Evolutionary conservation across 257 asterid species (phyloP), one percentile per base, ranked within the genome.

Genomic region (Jaltomata sinuosa): DNA sequence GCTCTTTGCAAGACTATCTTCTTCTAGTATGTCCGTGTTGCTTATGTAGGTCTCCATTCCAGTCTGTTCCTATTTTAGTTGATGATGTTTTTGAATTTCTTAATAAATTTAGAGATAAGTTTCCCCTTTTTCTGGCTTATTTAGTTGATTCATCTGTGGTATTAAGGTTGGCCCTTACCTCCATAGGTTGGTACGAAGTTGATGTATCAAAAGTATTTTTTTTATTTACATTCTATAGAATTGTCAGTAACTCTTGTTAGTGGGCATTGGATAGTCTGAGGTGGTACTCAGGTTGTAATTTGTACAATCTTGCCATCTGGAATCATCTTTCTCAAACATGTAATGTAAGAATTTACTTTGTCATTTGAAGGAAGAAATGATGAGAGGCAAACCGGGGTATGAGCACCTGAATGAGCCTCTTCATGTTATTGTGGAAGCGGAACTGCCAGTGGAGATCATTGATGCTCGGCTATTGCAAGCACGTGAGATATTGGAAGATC

Each of bases 371-470:
- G 99, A 97, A 92, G 99, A 97, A 89, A 89, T 95, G 94, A 93
- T 97, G 99, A 93, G 99, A 84, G 99, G 99, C 65, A 97, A 95
- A 87, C 97, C 99, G 4, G 99, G 99, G 84, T 97, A 91, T 54
- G 99, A 97, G 85, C 99, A 97, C 88, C 92, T 97, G 85, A 95
- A 95, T 61, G 99, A 97, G 85, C 98, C 99, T 71, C 98, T 97
- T 69, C 99, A 97, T 90, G 88, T 97, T 85, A 92, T 97, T 59
- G 93, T 97, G 50, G 99, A 97, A 91, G 99, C 94, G 19, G 99
- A 97, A 85, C 88, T 97, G 82, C 99, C 99, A 0, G 94, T 95
- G 83, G 99, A 97, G 91, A 91, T 94, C 84, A 94, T 97, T 59
- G 99, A 97, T 89, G 93, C 94, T 84, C 99, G 94, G 83, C 90